Base-by-base conservation (phyloP, 1,139 yeast species). In the Nakaseomyces uthaithaninus region DNA sequence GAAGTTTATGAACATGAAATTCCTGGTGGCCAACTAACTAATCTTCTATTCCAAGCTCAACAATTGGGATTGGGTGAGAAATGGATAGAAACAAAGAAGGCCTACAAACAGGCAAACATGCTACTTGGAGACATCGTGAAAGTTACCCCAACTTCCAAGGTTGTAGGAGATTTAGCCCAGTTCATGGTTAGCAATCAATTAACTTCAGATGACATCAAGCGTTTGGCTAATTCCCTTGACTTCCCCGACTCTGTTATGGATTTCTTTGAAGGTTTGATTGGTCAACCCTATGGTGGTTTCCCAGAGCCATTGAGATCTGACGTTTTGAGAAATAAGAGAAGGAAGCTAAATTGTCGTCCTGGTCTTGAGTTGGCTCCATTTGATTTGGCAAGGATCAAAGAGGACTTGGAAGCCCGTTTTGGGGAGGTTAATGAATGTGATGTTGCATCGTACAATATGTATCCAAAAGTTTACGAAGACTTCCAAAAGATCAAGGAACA, bases 271-370 rank as follows among this genome's bases (percentile, higher is more conserved):
- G 99, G 99, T 55, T 74, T 91, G 60, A 91, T 93, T 87, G 99
- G 99, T 61, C 91, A 91, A 56, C 99, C 99, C 54, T 87, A 85
- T 62, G 98, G 98, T 53, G 99, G 99, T 6, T 91, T 93, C 94
- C 98, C 98, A 41, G 99, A 91, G 68, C 98, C 99, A 37, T 73
- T 91, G 65, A 80, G 98, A 69, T 72, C 95, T 36, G 84, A 89
- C 62, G 75, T 91, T 48, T 77, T 91, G 61, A 76, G 75, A 61
- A 84, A 84, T 55, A 89, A 87, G 77, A 82, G 99, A 68, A 80
- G 84, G 66, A 86, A 87, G 68, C 77, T 91, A 64, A 75, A 77
- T 47, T 69, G 73, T 54, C 82, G 98, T 66, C 98, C 99, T 37
- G 99, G 98, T 46, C 76, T 89, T 60, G 77, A 77, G 54, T 70